phyloP scores from a whole-genome alignment of 257 asterid species.

The Plantago ovata region DNA sequence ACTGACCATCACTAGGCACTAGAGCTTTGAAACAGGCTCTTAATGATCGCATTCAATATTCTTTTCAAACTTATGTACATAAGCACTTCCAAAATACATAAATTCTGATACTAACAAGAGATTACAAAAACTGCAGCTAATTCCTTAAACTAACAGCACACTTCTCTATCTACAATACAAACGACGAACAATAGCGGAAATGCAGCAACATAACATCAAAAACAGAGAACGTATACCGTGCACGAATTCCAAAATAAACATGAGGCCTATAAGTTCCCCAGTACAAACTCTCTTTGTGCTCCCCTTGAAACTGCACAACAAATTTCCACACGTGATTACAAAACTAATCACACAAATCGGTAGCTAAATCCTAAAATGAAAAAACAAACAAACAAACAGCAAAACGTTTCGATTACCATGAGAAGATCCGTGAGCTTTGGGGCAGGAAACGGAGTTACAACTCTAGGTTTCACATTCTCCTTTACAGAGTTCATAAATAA shows the following conservation, averaged over 20 bases:
- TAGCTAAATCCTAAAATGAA: background rate
- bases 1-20: background rate
- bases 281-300: conserved; percentile 87
- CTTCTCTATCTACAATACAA: background rate
- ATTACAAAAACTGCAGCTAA: background rate
- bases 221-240: conserved; percentile 40
- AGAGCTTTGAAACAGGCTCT: background rate
- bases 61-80: too few species aligned
- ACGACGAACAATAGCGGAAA: background rate
- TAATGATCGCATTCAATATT: too few species aligned
- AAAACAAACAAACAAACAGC: background rate
- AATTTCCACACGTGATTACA: background rate
- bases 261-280: conserved; percentile 99
- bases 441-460: conserved; percentile 82
- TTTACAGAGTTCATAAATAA: conserved; percentile 29
- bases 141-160: background rate
- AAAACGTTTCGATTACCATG: conserved; percentile 39
- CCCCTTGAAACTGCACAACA: conserved; percentile 76
- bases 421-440: conserved; percentile 94
- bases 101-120: background rate
- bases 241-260: conserved; percentile 87
- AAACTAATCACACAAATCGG: too few species aligned
- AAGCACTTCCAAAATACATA: too few species aligned
- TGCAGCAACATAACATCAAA: background rate
- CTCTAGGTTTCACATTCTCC: conserved; percentile 54